Base-by-base conservation (phyloP, 306 rosid species). In the Rosa rugosa region DNA sequence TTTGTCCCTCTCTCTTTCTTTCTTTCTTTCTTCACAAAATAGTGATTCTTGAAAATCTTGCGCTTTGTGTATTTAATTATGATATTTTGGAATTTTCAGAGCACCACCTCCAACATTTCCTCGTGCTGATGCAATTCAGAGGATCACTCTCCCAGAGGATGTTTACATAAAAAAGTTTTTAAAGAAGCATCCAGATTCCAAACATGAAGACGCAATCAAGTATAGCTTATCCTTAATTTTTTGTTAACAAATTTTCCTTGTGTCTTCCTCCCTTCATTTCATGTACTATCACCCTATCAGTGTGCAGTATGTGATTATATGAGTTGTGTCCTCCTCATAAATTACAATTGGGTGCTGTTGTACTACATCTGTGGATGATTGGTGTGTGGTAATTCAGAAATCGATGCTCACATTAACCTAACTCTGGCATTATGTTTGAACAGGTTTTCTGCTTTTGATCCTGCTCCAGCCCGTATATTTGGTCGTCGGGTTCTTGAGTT, bases 21-120 rank as follows among this genome's bases (percentile, higher is more conserved):
- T 75, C 77, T 31, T 31, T 31, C 3, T 31, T 31, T 31, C 36
- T 0, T 53, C n/a, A n/a, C n/a, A n/a, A n/a, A n/a, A n/a, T n/a
- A n/a, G 1, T 62, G 10, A n/a, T 22, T 62, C 17, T 40, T 71
- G 20, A 16, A 41, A 10, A 42, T 17, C 1, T 7, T 56, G 0
- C 0, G 2, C 1, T 23, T 8, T 11, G 41, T 42, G n/a, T 14
- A 1, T 23, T 18, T 60, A 14, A 40, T 20, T 51, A 14, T 64
- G 44, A 49, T 27, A 22, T 64, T 16, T 38, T 76, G 50, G 16
- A 12, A 16, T 50, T 81, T 47, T 23, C 86, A 92, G 99, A 76
- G 84, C 96, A 23, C 98, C 97, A 11, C 99, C 99, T 56, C 86
- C 94, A 40, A 85, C 88, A 45, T 95, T 95, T 84, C 97, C 94